Evolutionary conservation across 225 moss, liverwort and hornwort genomes (phyloP), one percentile per base, ranked within the genome.

Genomic region (Polytrichum commune): DNA sequence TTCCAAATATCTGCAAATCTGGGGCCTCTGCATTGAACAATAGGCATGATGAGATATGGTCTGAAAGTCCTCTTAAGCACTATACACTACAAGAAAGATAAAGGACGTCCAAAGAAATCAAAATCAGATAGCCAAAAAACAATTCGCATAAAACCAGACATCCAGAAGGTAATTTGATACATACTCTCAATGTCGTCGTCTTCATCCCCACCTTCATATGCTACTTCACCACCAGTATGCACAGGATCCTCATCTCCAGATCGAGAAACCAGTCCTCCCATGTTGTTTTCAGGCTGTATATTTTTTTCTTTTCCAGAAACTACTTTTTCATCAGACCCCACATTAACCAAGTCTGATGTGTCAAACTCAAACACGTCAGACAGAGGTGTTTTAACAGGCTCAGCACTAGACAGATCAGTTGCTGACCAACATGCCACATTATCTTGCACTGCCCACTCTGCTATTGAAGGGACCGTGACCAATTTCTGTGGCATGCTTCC

Each of bases 171-270:
- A n/a, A 25, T 20, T 23, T 29, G 2, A 28, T 30, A 69, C 81
- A 8, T 77, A 88, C 84, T 82, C 79, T 85, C 82, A 33, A 76
- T 38, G 53, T 81, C 85, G 20, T 86, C 91, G 27, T 82, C 82
- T 69, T 87, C 92, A 76, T 87, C 85, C 30, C 76, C 81, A 64
- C 89, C 91, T 70, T 92, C 95, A 54, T 88, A 95, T 19, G 87
- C 91, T 4, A 70, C 80, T 81, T 90, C 86, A 6, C 46, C 82
- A 67, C 79, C 61, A 53, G 66, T 75, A 22, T 69, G 73, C 27
- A 55, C 69, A 32, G 27, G 46, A 57, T 68, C 28, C 56, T 32
- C 54, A 38, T 68, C 77, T 38, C 38, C 68, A 29, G 8, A n/a
- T 20, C 62, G 29, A 30, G 22, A 55, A 13, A 27, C 30, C 33